Evolutionary conservation across 1,284 basidiomycete genomes (phyloP).

Genomic region (Moesziomyces sp.): DNA sequence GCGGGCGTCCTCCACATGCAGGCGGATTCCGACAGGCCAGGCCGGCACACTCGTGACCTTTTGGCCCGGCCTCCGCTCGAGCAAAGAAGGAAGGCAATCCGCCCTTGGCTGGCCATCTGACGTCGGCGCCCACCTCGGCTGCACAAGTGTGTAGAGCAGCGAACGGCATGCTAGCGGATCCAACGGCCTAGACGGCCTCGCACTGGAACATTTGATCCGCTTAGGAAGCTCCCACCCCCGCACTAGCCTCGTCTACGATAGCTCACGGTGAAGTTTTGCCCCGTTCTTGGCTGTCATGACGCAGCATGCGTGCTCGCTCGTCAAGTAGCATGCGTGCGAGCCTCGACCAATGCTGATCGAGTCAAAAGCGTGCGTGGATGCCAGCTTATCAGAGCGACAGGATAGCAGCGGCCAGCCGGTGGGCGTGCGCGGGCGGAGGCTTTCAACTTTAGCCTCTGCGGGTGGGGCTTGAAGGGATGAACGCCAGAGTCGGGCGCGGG

Average conservation of each 20-base stretch:
- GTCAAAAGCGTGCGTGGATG: too few species aligned
- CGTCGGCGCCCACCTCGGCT: background rate
- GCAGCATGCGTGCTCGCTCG: too few species aligned
- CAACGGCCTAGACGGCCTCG: background rate
- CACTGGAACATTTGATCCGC: background rate
- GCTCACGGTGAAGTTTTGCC: too few species aligned
- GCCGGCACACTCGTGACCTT: constrained; percentile 4
- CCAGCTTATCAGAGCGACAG: background rate
- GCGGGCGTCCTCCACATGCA: background rate
- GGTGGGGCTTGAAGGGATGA: background rate
- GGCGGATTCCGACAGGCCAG: too few species aligned
- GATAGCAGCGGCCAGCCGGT: background rate
- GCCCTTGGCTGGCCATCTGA: background rate
- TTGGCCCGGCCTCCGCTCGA: too few species aligned
- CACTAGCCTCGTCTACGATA: too few species aligned
- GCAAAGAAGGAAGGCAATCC: too few species aligned
- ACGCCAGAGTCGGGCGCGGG: constrained; percentile 9
- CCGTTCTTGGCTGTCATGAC: too few species aligned
- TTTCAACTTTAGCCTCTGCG: background rate
- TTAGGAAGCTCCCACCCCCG: background rate
- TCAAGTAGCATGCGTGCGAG: background rate
- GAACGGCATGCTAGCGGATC: background rate
- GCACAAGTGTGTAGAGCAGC: background rate
- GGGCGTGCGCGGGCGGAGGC: background rate
- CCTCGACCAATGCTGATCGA: background rate